Percentiles rank a stretch among this genome's conserved stretches.
These are phyloP conservation scores for Trypanosoma conorhini DNA, from an alignment of 208 protist species.

Conservation along the genomic window DNA sequence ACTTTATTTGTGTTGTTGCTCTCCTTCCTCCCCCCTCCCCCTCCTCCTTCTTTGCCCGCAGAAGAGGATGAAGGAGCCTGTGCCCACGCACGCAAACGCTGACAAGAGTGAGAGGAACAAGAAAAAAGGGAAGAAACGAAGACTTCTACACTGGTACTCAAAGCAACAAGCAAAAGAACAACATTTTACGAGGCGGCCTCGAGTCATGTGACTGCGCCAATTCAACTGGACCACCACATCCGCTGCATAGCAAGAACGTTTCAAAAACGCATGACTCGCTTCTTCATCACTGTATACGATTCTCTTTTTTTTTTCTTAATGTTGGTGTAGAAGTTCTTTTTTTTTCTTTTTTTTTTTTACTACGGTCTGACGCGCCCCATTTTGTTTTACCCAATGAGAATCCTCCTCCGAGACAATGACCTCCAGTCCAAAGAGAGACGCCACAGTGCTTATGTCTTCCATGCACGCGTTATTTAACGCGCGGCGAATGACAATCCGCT, in stretches of 20 bases:
- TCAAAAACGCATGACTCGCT: not conserved
- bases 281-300: not conserved
- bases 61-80: slow-evolving; percentile 16
- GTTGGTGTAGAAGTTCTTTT: not conserved
- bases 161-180: slow-evolving; percentile 9
- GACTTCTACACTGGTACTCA: too few relatives aligned
- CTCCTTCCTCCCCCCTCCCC: too few relatives aligned
- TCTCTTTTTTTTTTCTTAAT: slow-evolving; percentile 3
- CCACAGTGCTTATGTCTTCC: slow-evolving; percentile 61
- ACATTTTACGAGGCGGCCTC: not conserved
- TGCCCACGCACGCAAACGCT: slow-evolving; percentile 3
- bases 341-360: not conserved
- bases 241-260: not conserved
- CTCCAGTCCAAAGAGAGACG: slow-evolving; percentile 43
- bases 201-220: not conserved
- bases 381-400: not conserved
- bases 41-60: slow-evolving; percentile 1
- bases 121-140: not conserved
- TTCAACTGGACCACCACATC: not conserved
- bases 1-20: not conserved
- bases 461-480: slow-evolving; percentile 44
- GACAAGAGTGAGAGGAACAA: not conserved
- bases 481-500: slow-evolving; percentile 30
- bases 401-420: slow-evolving; percentile 5
- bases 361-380: not conserved